phyloP scores from a whole-genome alignment of 139 green algal species.

The Helicosporidium sp. region DNA sequence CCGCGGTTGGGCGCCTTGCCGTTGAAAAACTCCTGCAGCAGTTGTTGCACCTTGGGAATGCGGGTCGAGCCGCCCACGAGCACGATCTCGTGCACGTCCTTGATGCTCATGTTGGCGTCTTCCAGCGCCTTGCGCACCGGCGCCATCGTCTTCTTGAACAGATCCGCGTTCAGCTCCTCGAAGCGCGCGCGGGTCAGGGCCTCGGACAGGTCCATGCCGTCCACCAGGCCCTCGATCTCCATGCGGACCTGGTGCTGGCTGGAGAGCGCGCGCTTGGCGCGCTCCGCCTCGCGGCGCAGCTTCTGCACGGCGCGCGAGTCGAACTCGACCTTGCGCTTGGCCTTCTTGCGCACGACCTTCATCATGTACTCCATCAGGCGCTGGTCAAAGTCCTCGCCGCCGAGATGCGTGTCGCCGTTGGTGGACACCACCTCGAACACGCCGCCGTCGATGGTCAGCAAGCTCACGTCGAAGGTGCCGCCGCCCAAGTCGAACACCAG shows the following conservation, averaged over 20 bases:
- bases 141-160: constrained; percentile 94
- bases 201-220: constrained; percentile 90
- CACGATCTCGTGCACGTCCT: constrained; percentile 82
- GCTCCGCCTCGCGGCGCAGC: constrained; percentile 85
- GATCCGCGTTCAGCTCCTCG: constrained; percentile 96
- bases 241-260: constrained; percentile 81
- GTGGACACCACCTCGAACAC: constrained; percentile 91
- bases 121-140: constrained; percentile 91
- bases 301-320: constrained; percentile 85
- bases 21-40: constrained; percentile 75
- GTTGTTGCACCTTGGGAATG: constrained; percentile 77
- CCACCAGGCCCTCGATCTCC: constrained; percentile 88
- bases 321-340: constrained; percentile 73
- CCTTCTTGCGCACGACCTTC: constrained; percentile 97
- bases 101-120: constrained; percentile 78
- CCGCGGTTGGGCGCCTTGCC: constrained; percentile 87
- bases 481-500: constrained; percentile 96
- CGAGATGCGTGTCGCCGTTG: constrained; percentile 89
- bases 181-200: constrained; percentile 93
- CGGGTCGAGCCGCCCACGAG: constrained; percentile 87
- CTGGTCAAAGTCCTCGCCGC: constrained; percentile 98
- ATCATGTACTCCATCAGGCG: constrained; percentile 98
- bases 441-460: constrained; percentile 93
- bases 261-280: constrained; percentile 91
- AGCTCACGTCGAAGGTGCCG: constrained; percentile 97